These are phyloP conservation scores for Metrosideros polymorpha DNA, from an alignment of 441 rosid genomes.

Conservation along the genomic window DNA sequence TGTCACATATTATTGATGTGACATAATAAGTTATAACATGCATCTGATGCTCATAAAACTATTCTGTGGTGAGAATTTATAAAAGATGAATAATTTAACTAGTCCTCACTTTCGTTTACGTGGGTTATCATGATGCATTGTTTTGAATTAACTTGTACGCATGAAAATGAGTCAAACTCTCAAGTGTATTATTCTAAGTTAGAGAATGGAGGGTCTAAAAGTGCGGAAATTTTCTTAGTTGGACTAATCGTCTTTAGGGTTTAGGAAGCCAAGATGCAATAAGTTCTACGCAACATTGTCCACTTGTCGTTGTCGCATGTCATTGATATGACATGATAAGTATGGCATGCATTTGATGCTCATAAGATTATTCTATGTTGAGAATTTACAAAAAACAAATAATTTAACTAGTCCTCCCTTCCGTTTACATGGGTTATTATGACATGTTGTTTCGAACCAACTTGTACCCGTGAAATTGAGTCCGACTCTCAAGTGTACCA, in stretches of 20 bases:
- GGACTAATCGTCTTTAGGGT: neutral
- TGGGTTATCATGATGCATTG: no score
- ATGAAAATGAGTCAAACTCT: no score
- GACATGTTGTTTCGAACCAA: neutral
- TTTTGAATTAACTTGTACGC: no score
- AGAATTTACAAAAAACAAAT: neutral
- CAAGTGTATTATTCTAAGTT: no score
- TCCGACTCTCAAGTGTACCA: neutral
- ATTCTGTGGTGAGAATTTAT: no score
- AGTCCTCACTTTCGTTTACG: no score
- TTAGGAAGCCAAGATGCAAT: neutral
- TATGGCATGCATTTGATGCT: neutral
- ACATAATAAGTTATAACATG: no score
- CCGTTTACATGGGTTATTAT: neutral
- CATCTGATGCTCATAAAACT: no score
- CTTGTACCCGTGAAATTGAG: neutral
- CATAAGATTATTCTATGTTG: neutral
- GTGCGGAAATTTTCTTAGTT: no score
- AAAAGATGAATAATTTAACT: no score
- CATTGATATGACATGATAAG: neutral
- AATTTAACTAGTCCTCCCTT: neutral
- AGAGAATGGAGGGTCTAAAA: no score
- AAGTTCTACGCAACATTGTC: neutral
- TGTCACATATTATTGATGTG: no score
- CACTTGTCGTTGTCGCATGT: neutral